phyloP scores from a whole-genome alignment of 495 filamentous ascomycete genomes.

The Penicillium lividum region DNA sequence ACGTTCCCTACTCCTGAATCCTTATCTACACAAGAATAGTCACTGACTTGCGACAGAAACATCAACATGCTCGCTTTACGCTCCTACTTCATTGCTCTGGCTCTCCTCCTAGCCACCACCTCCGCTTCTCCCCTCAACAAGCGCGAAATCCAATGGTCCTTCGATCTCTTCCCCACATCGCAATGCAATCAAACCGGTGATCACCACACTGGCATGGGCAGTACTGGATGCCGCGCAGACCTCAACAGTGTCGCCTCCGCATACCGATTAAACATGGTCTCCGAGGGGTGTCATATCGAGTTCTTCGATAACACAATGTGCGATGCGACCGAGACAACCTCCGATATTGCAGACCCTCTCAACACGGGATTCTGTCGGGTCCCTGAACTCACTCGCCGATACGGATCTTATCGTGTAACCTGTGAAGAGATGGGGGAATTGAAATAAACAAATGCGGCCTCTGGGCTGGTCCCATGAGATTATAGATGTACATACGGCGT shows the following conservation, averaged over 20 bases:
- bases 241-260: conserved; percentile 26
- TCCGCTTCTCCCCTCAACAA: conserved; percentile 23
- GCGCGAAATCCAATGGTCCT: conserved; percentile 28
- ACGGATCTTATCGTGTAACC: conserved; percentile 32
- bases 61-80: not conserved
- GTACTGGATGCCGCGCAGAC: conserved; percentile 31
- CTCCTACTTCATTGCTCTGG: not conserved
- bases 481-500: not conserved
- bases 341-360: conserved; percentile 19
- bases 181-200: conserved; percentile 22
- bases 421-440: conserved; percentile 11
- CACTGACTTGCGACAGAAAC: not conserved
- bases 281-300: conserved; percentile 25
- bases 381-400: conserved; percentile 13
- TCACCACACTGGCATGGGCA: conserved; percentile 24
- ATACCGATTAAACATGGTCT: conserved; percentile 22
- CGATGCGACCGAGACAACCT: conserved; percentile 18
- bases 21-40: not conserved
- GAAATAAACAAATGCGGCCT: not conserved
- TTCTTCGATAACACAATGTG: conserved; percentile 37
- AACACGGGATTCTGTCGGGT: conserved; percentile 17
- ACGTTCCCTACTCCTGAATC: not conserved
- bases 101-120: conserved; percentile 13
- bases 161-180: conserved; percentile 23
- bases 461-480: not conserved